Conservation (phyloP, 805 yeast genomes). For the Ogataea parapolymorpha region DNA sequence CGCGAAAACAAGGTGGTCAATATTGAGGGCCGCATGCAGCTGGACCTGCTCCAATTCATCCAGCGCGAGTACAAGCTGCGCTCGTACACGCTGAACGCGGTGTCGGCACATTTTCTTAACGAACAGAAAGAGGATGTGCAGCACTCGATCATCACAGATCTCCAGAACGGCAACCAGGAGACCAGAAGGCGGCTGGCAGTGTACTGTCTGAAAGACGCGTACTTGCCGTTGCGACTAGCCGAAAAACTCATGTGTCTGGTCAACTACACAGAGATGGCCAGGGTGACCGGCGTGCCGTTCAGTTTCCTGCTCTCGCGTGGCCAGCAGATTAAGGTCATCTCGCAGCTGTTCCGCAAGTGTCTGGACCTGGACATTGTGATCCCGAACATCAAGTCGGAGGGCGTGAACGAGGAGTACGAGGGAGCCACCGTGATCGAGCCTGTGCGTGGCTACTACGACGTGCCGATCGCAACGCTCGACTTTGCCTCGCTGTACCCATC, state of each 20-base stretch:
- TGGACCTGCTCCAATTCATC: conserved; percentile 87
- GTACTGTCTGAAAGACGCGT: conserved; percentile 95
- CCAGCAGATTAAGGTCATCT: conserved; percentile 95
- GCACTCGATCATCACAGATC: conserved; percentile 90
- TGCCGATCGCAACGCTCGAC: conserved; percentile 96
- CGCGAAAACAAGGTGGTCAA: conserved; percentile 88
- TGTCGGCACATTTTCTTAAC: conserved; percentile 86
- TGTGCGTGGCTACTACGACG: conserved; percentile 89
- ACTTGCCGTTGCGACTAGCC: conserved; percentile 78
- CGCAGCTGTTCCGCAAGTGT: conserved; percentile 93
- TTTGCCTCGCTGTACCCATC: conserved; percentile 97
- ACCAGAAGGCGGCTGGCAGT: conserved; percentile 95
- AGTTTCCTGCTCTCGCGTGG: conserved; percentile 87
- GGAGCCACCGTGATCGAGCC: conserved; percentile 99
- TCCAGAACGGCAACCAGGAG: conserved; percentile 89
- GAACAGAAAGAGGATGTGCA: conserved; percentile 99
- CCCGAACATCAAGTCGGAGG: conserved; percentile 84
- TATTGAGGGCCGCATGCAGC: conserved; percentile 93
- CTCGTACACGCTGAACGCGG: conserved; percentile 92
- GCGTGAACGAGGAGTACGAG: conserved; percentile 87
- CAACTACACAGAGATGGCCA: conserved; percentile 98
- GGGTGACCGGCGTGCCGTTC: conserved; percentile 98
- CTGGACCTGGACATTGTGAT: conserved; percentile 79
- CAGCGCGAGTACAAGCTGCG: conserved; percentile 94
- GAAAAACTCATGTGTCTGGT: conserved; percentile 96